phyloP scores from a whole-genome alignment of 192 early-diverging fungal species.

The Helicostylum pulchrum region DNA sequence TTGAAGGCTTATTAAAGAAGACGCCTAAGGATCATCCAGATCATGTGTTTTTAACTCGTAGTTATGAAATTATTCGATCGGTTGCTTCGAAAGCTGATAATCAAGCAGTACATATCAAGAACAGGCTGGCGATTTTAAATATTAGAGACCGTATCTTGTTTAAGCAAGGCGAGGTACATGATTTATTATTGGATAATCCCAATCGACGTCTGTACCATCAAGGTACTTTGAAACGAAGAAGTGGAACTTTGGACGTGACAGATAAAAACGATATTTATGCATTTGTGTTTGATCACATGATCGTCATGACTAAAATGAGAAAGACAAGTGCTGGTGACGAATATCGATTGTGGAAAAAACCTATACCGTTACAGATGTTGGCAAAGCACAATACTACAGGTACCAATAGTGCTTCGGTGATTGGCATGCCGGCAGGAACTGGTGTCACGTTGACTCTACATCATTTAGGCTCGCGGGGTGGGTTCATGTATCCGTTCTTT shows the following conservation, averaged over 20 bases:
- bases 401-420: not conserved
- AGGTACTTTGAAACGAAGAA: constrained; percentile 65
- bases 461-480: constrained; percentile 37
- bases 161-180: constrained; percentile 47
- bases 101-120: constrained; percentile 5
- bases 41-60: constrained; percentile 51
- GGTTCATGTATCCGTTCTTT: constrained; percentile 65
- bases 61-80: constrained; percentile 14
- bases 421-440: not conserved
- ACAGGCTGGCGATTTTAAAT: constrained; percentile 13
- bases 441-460: constrained; percentile 19
- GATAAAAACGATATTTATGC: constrained; percentile 72
- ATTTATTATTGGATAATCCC: constrained; percentile 69
- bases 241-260: constrained; percentile 32
- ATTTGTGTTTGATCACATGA: constrained; percentile 87
- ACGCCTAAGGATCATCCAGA: constrained; percentile 82
- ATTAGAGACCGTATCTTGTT: constrained; percentile 27
- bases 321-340: constrained; percentile 60
- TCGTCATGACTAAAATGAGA: constrained; percentile 65
- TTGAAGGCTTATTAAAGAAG: constrained; percentile 78
- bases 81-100: constrained; percentile 8
- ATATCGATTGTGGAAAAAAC: constrained; percentile 61
- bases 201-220: constrained; percentile 72
- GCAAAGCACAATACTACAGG: not conserved
- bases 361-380: constrained; percentile 78